Evolutionary conservation across 78 protist genomes (phyloP), one percentile per base, ranked within the genome.

Genomic region (Dictyostelium purpureum): DNA sequence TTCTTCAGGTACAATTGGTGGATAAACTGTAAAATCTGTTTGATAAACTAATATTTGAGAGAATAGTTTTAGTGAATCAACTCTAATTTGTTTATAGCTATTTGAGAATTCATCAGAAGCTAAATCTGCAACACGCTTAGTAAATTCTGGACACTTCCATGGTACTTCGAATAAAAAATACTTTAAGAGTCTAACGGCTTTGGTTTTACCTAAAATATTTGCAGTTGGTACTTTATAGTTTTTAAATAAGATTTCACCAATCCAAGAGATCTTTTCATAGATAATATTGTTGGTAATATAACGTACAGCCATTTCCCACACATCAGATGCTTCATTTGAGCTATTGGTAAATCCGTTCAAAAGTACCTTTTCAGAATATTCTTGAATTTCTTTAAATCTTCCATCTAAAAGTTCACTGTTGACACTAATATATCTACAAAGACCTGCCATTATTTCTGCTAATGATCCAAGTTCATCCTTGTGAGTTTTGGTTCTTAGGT

Each of bases 81-180:
- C 51, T 73, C 92, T 70, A 33, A 85, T 28, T 59, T 85, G 92
- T 35, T 85, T 85, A 51, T 85, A 73, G 21, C 59, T 79, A 45
- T 85, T 73, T 24, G 92, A 85, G 6, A 85, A 85, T 35, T 73
- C 92, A 9, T 75, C 43, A 19, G 42, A 42, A n/a, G 54, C 31
- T 9, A 85, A 56, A 1, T 33, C 51, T 18, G 73, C 10, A 6
- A 73, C 18, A 47, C 54, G 37, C 33, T 71, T 51, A 19, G 51
- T 28, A 0, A 67, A 73, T 1, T 43, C 52, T 12, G 35, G 38
- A 28, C 75, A 71, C 38, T 73, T 85, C 59, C 54, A 85, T 3
- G 92, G 28, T 0, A 63, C 35, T 35, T 85, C 92, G 5, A 69
- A 43, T 18, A 85, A 26, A 16, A 85, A 19, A 45, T 75, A 57